Conservation (phyloP, 805 yeast species). For the Isabelozyma gotoi region DNA sequence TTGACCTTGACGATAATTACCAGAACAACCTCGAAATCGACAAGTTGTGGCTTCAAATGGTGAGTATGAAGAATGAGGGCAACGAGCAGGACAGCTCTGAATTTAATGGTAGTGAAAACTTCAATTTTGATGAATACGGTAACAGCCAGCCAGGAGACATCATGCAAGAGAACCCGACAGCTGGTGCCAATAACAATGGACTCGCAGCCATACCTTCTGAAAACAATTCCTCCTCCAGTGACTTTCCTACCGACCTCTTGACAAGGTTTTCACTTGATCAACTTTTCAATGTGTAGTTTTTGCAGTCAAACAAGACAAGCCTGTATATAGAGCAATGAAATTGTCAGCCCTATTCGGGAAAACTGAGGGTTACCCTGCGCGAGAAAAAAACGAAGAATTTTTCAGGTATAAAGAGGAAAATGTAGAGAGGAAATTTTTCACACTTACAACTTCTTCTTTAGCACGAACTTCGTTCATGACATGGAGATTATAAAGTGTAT, state of each 20-base stretch:
- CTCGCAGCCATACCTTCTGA: not conserved
- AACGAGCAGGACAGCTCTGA: not conserved
- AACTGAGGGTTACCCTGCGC: not conserved
- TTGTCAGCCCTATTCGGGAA: no score
- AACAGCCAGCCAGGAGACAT: no score
- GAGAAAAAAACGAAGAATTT: no score
- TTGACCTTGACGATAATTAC: slow-evolving; percentile 12
- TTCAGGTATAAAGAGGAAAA: no score
- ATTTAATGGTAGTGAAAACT: not conserved
- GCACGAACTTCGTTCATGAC: not conserved
- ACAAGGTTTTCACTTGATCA: not conserved
- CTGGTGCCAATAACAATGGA: not conserved
- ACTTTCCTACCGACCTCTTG: not conserved
- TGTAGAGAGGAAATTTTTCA: not conserved
- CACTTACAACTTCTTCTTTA: not conserved
- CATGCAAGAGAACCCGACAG: no score
- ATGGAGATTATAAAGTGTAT: not conserved
- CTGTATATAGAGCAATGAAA: no score
- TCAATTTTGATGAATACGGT: not conserved
- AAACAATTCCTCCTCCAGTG: not conserved
- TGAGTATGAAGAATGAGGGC: slow-evolving; percentile 15
- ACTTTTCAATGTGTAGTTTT: not conserved
- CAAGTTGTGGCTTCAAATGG: slow-evolving; percentile 35
- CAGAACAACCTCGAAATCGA: slow-evolving; percentile 32
- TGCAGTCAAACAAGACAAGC: not conserved